Percentiles rank a stretch among this genome's conserved stretches.
These are phyloP conservation scores for Sclerotiophoma versabilis DNA, from an alignment of 2,329 filamentous ascomycete species.

Conservation along the genomic window DNA sequence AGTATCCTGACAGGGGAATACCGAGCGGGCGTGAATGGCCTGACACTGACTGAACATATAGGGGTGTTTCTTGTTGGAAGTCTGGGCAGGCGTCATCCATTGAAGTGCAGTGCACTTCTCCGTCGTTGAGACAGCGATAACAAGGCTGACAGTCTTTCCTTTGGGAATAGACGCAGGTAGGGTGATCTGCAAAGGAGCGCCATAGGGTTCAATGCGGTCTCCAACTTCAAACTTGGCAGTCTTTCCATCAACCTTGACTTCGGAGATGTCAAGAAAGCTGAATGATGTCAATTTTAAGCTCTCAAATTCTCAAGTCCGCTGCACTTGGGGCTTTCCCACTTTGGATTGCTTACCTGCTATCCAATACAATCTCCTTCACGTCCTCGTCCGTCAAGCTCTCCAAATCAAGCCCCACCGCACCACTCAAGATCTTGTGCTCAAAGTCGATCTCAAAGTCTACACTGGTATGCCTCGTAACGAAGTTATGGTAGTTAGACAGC, in stretches of 20 bases:
- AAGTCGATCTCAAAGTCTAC: slow-evolving; percentile 87
- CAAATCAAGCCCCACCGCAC: slow-evolving; percentile 77
- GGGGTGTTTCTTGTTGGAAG: slow-evolving; percentile 91
- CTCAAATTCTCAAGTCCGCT: not conserved
- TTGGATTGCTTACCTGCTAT: slow-evolving; percentile 65
- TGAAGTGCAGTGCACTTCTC: slow-evolving; percentile 89
- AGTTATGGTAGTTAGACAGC: slow-evolving; percentile 88
- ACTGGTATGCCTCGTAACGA: slow-evolving; percentile 82
- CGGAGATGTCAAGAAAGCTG: slow-evolving; percentile 74
- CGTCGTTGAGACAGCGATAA: slow-evolving; percentile 73
- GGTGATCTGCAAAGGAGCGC: slow-evolving; percentile 71
- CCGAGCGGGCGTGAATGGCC: slow-evolving; percentile 90
- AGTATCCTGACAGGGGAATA: slow-evolving; percentile 97
- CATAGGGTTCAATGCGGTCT: slow-evolving; percentile 75
- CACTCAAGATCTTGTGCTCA: slow-evolving; percentile 75
- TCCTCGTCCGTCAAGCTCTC: slow-evolving; percentile 77
- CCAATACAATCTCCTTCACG: slow-evolving; percentile 80
- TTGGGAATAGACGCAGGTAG: slow-evolving; percentile 57
- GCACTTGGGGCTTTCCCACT: no score
- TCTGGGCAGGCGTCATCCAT: slow-evolving; percentile 93
- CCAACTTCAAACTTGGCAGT: slow-evolving; percentile 74
- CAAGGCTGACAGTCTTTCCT: slow-evolving; percentile 57
- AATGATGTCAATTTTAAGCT: not conserved
- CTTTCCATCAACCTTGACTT: slow-evolving; percentile 72
- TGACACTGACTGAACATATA: slow-evolving; percentile 99